Base-by-base conservation (phyloP, 306 rosid genomes). In the Lathyrus tuberosus region DNA sequence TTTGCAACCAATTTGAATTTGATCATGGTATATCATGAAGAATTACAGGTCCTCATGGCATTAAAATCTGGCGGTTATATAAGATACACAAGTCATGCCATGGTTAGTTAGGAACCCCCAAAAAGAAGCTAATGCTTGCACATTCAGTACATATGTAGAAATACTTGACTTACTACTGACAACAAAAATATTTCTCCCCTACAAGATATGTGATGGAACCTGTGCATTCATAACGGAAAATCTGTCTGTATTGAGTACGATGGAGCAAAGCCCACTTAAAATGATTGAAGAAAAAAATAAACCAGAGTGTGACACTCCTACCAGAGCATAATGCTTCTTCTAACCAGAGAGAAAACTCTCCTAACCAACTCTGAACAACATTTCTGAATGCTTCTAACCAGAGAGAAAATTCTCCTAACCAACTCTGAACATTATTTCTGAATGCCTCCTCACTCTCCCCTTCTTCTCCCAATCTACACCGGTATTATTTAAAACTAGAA, bases 401-500 rank as follows among this genome's bases (percentile, higher is more conserved):
- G 38, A 33, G 9, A 33, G 38, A 33, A 33, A 6, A 33, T 33
- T 6, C 38, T 33, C 38, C 38, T 33, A 33, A 33, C 38, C 38
- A 33, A 33, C 9, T 33, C 8, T 33, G 38, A 33, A 33, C 9
- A 33, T 4, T 33, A 33, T 33, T 33, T 33, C 38, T 33, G 38
- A 33, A 33, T 33, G 9, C 38, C 35, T 31, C 26, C 26, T 33
- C 8, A 33, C 37, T 33, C 37, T 5, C 37, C 37, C 40, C 40
- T 35, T 10, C 40, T 7, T 35, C 40, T 6, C 40, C 8, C 40
- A 94, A 54, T 74, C 85, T 60, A 90, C 75, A 58, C 91, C 88
- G 65, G 93, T 83, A 77, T 83, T 64, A 77, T 87, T 94, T 54
- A 94, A 68, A 71, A 94, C 97, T n/a, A n/a, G n/a, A n/a, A n/a